Percentiles rank a stretch among this genome's conserved stretches.
phyloP scores from a whole-genome alignment of 257 asterid genomes.

The Nicotiana undulata region DNA sequence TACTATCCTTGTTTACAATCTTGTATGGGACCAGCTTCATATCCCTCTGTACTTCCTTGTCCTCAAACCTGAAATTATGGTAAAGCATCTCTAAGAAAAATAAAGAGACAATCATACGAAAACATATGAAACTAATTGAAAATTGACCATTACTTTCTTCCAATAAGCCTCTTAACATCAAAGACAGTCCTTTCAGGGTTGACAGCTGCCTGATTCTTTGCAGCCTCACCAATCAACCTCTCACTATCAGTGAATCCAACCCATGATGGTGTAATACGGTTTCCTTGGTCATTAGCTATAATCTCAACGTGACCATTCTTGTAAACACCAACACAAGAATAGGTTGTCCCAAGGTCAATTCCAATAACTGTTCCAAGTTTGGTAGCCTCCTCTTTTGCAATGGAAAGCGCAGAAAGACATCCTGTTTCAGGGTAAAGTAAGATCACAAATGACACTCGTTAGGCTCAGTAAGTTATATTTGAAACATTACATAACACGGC shows the following conservation, averaged over 20 bases:
- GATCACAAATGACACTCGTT: neutral
- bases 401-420: constrained; percentile 44
- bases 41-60: constrained; percentile 86
- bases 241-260: constrained; percentile 83
- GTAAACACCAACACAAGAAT: constrained; percentile 96
- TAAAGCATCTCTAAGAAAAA: neutral
- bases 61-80: constrained; percentile 54
- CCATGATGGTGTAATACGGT: constrained; percentile 95
- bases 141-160: constrained; percentile 63
- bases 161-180: constrained; percentile 94
- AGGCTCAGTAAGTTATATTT: neutral
- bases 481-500: neutral
- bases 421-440: constrained; percentile 34
- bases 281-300: constrained; percentile 94
- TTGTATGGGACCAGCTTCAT: constrained; percentile 85
- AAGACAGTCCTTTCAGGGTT: constrained; percentile 83
- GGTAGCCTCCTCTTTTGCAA: constrained; percentile 66
- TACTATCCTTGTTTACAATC: constrained; percentile 84
- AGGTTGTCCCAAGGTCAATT: constrained; percentile 90
- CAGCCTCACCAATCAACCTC: constrained; percentile 95
- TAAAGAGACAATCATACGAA: neutral
- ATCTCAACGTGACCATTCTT: constrained; percentile 92
- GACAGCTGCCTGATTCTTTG: constrained; percentile 89
- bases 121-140: neutral
- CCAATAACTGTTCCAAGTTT: constrained; percentile 90